Base-by-base conservation (phyloP, 441 rosid species). In the Rhodomyrtus psidioides region DNA sequence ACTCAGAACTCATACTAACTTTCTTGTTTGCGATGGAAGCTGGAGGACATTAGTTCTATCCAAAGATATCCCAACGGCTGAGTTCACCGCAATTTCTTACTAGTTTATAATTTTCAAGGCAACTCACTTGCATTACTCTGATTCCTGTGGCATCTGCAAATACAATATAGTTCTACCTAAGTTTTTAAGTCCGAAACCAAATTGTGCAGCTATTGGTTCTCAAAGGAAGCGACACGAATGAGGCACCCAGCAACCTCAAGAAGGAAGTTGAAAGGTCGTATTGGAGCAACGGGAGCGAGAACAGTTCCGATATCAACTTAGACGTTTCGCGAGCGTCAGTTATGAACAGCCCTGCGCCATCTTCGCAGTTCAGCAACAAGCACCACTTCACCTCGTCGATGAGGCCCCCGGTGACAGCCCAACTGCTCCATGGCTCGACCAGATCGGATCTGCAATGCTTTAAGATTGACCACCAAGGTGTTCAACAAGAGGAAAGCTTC, bases 251-350 rank as follows among this genome's bases (percentile, higher is more conserved):
- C n/a, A 85, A 70, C 83, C 81, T 91, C 54, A 95, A 92, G 91
- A 92, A 92, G 92, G 98, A 95, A 86, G 85, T 88, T 60, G 97
- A 89, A 28, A 56, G 94, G 54, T 92, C 88, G 55, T 95, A 97
- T 42, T 92, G 98, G 95, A 95, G 97, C 94, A 94, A 95, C 87
- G 97, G 95, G 82, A 95, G 98, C 84, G 95, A 94, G 6, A 93
- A 89, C 89, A 93, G 94, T 85, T 93, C 91, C 49, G 99, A 94
- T 87, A 88, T 92, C 76, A 94, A 95, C 90, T 82, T 93, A 30
- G 95, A 92, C 81, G 84, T 89, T 19, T 91, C 95, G 82, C 92
- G 93, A 87, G 88, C 89, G 84, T 88, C 92, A 87, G 89, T 87
- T 21, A 90, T 88, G 82, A 89, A 90, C 58, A 93, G 93, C 56